phyloP scores from a whole-genome alignment of 2,329 filamentous ascomycete species.

The Onygena corvina region DNA sequence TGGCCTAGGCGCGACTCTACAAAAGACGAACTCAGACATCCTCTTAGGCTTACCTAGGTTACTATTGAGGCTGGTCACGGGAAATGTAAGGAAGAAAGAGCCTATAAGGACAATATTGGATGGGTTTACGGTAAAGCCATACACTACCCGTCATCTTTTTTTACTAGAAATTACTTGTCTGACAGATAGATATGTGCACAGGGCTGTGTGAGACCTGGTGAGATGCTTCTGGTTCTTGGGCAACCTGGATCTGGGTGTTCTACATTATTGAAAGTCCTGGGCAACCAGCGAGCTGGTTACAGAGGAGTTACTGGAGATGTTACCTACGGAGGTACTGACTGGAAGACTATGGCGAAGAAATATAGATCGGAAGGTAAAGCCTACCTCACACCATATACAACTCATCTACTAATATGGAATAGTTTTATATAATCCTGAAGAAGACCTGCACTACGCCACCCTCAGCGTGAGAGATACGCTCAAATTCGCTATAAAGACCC shows the following conservation, averaged over 20 bases:
- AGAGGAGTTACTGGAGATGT: slow-evolving; percentile 46
- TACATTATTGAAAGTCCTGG: slow-evolving; percentile 72
- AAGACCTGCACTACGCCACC: slow-evolving; percentile 64
- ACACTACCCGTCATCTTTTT: not conserved
- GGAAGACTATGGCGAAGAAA: slow-evolving; percentile 40
- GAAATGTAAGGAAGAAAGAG: slow-evolving; percentile 28
- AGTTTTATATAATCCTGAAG: slow-evolving; percentile 65
- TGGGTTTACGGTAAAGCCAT: slow-evolving; percentile 39
- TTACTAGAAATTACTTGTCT: no score
- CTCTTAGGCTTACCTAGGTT: slow-evolving; percentile 41
- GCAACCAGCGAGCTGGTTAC: slow-evolving; percentile 53
- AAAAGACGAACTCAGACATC: slow-evolving; percentile 45
- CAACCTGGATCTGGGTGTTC: slow-evolving; percentile 48
- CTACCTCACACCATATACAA: not conserved
- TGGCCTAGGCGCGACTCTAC: slow-evolving; percentile 52
- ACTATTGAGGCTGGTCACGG: slow-evolving; percentile 34
- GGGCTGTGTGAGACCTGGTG: slow-evolving; percentile 34
- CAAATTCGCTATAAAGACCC: slow-evolving; percentile 56
- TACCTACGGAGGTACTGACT: slow-evolving; percentile 45
- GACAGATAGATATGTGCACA: slow-evolving; percentile 52
- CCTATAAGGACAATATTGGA: slow-evolving; percentile 56
- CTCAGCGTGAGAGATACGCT: slow-evolving; percentile 64
- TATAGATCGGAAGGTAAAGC: slow-evolving; percentile 34
- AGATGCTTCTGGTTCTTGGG: slow-evolving; percentile 26
- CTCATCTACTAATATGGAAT: not conserved